Evolutionary conservation across 2,329 filamentous ascomycete species (phyloP), one percentile per base, ranked within the genome.

Genomic region (Moelleriella libera): DNA sequence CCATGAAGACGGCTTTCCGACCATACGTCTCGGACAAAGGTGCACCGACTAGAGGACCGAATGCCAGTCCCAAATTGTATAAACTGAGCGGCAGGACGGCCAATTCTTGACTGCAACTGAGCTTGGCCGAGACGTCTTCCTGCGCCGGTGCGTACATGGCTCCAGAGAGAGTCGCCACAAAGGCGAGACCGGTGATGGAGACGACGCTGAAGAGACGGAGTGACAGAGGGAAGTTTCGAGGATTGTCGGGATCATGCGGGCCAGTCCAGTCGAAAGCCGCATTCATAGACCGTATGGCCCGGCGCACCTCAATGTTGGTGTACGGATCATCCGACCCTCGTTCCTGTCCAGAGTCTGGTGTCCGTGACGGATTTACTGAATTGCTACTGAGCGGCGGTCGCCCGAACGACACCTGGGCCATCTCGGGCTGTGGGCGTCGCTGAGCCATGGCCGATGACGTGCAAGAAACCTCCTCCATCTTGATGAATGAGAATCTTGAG

Each of bases 161-260:
- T 32, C 56, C 57, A 10, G 53, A 55, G 40, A 57, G 48, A 6
- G 54, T 58, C 11, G 50, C 56, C 30, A 57, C 80, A 47, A 84
- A 82, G 31, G 83, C 79, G 58, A 86, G 85, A 55, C 81, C 83
- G 5, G 81, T 84, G 14, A 75, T 56, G 1, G 86, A 82, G 0
- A 92, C 84, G 21, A 86, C 92, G 58, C 77, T 82, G 55, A 80
- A 83, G 82, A 85, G 86, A 63, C 88, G 88, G 61, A 69, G 79
- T 1, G 64, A 66, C 59, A 84, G 85, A 39, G 75, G 76, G 82
- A 84, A 90, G 64, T 89, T 89, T 69, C 88, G 88, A 0, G 85
- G 85, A 58, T 89, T 88, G 54, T 82, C 82, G 0, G 77, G 76
- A 60, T 89, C 85, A 51, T 80, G 68, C 10, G 80, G 71, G 6